Conservation (phyloP, 2,329 filamentous ascomycete species). For the Aspergillaceae sp. region DNA sequence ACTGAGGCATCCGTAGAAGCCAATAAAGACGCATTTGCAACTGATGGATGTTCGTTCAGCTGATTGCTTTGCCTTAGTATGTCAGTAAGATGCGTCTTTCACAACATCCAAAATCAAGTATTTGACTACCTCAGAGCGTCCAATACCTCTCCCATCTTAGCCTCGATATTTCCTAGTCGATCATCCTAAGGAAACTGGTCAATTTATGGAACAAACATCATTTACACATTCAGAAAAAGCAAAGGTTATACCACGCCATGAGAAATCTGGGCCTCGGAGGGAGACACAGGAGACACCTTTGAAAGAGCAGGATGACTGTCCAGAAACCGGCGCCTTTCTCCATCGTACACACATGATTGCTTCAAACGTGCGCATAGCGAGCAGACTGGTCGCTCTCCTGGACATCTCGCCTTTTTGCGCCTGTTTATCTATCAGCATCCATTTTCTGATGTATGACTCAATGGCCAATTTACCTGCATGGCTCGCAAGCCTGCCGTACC, state of each 20-base stretch:
- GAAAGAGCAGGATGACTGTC: slow-evolving; percentile 3
- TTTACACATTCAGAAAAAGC: too few species aligned
- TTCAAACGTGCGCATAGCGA: slow-evolving; percentile 43
- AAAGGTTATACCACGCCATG: slow-evolving; percentile 13
- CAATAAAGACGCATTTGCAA: slow-evolving; percentile 6
- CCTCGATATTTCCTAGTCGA: slow-evolving; percentile 25
- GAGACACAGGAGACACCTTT: slow-evolving; percentile 9
- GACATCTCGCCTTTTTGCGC: slow-evolving; percentile 46
- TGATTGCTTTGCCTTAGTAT: slow-evolving; percentile 6
- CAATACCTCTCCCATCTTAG: slow-evolving; percentile 27
- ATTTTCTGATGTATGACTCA: not conserved
- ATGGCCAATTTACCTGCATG: slow-evolving; percentile 27
- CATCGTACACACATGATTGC: slow-evolving; percentile 40
- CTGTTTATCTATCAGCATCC: slow-evolving; percentile 19
- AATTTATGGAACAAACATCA: not conserved
- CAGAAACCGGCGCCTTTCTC: slow-evolving; percentile 20
- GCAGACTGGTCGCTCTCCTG: slow-evolving; percentile 43
- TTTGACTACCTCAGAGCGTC: slow-evolving; percentile 26
- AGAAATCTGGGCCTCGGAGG: slow-evolving; percentile 7
- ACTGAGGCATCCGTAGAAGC: slow-evolving; percentile 2
- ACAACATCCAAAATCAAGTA: not conserved
- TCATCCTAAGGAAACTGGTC: slow-evolving; percentile 15
- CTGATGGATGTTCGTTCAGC: slow-evolving; percentile 7
- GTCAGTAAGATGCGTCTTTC: too few species aligned
- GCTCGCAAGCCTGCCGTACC: slow-evolving; percentile 35